A percentile compares a stretch with the other conserved stretches of the same genome.
Conservation (phyloP, 306 rosid species). For the Senna tora region DNA sequence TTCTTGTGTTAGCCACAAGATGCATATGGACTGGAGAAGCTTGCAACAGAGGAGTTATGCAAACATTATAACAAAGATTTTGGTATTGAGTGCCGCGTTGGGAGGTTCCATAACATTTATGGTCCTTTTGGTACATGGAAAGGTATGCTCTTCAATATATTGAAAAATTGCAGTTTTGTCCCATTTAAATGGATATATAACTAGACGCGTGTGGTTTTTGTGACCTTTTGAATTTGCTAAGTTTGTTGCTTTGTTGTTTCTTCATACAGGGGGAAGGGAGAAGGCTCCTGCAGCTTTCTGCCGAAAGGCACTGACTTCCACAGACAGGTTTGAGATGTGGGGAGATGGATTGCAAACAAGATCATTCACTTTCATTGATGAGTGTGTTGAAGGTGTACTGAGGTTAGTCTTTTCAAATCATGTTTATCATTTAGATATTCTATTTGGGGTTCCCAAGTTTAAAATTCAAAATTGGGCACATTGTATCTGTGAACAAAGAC, state of each 20-base stretch:
- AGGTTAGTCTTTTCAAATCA: conserved; percentile 53
- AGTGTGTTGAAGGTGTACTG: conserved; percentile 98
- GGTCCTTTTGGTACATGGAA: conserved; percentile 99
- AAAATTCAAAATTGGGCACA: conserved; percentile 1
- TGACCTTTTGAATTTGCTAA: conserved; percentile 31
- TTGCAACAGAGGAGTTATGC: conserved; percentile 98
- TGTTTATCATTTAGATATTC: conserved; percentile 28
- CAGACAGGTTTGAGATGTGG: conserved; percentile 97
- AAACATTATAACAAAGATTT: conserved; percentile 95
- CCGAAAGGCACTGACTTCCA: conserved; percentile 78
- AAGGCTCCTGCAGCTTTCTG: conserved; percentile 99
- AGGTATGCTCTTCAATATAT: conserved; percentile 53
- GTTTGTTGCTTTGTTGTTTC: conserved; percentile 25
- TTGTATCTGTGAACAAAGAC: conserved; percentile 10
- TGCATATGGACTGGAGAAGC: conserved; percentile 99
- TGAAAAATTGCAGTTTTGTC: conserved; percentile 26
- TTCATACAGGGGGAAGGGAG: conserved; percentile 85
- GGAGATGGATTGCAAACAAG: conserved; percentile 97
- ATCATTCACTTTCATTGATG: conserved; percentile 96
- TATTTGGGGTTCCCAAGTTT: background rate
- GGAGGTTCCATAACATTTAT: conserved; percentile 96
- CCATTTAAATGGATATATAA: conserved; percentile 12
- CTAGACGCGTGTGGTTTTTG: background rate
- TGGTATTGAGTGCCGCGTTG: conserved; percentile 93
- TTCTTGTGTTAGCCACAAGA: conserved; percentile 83